Percentiles rank a stretch among this genome's conserved stretches.
Evolutionary conservation across 2,329 filamentous ascomycete species (phyloP).

Genomic region (Rhynchosporium secalis): DNA sequence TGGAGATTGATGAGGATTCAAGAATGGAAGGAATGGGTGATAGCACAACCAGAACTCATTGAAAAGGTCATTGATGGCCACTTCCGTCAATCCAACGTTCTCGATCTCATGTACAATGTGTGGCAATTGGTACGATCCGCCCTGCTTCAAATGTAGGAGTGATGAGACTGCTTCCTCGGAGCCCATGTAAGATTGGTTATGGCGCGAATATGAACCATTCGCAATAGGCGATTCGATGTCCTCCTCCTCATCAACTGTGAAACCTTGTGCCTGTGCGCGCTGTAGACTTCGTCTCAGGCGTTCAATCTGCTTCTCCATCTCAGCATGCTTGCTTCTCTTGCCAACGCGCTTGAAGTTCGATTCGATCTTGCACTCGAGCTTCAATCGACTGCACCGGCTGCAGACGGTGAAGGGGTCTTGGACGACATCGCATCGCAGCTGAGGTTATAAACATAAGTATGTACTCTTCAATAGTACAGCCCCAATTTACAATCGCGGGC

Average conservation of each 20-base stretch:
- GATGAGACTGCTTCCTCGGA: conserved; percentile 69
- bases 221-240: conserved; percentile 59
- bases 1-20: conserved; percentile 65
- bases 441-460: conserved; percentile 28
- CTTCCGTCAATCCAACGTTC: conserved; percentile 63
- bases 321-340: conserved; percentile 79
- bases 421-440: conserved; percentile 82
- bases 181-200: conserved; percentile 62
- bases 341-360: conserved; percentile 84
- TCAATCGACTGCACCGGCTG: conserved; percentile 75
- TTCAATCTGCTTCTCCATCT: conserved; percentile 84
- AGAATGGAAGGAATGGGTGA: conserved; percentile 75
- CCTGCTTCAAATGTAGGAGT: conserved; percentile 64
- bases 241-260: conserved; percentile 54
- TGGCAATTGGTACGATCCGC: conserved; percentile 50
- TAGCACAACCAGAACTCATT: conserved; percentile 74
- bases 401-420: conserved; percentile 79
- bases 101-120: conserved; percentile 49
- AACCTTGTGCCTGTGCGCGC: conserved; percentile 60
- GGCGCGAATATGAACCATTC: conserved; percentile 59
- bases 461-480: conserved; percentile 1
- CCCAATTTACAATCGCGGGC: conserved; percentile 17
- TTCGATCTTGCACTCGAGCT: conserved; percentile 82
- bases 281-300: conserved; percentile 62
- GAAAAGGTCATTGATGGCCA: conserved; percentile 65